Conservation (phyloP, 2,329 filamentous ascomycete genomes). For the Sporothrix schenckii region DNA sequence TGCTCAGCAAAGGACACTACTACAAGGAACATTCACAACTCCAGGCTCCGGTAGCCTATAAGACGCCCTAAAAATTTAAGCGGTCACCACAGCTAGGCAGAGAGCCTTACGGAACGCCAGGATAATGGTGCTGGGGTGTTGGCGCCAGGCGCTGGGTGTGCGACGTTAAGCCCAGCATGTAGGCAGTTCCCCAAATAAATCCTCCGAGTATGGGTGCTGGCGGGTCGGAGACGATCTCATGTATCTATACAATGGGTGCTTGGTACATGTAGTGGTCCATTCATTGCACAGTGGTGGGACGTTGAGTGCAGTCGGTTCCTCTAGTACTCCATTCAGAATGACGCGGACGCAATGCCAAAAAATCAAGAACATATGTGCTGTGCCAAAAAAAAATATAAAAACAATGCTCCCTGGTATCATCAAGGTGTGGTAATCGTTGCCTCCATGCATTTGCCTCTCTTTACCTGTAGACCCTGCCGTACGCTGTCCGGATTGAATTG, state of each 20-base stretch:
- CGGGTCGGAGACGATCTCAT: background rate
- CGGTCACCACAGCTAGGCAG: background rate
- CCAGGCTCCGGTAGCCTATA: background rate
- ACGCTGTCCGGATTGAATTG: background rate
- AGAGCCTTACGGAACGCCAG: no score
- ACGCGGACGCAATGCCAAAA: conserved; percentile 1
- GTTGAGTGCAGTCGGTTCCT: background rate
- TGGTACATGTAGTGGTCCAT: background rate
- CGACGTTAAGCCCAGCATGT: background rate
- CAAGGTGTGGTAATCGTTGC: conserved; percentile 15
- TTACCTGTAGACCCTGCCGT: background rate
- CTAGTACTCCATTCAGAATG: conserved; percentile 1
- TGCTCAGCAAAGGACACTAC: background rate
- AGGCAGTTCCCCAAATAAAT: background rate
- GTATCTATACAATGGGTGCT: conserved; percentile 15
- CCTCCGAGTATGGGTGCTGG: background rate
- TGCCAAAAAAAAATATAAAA: background rate
- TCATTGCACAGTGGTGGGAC: background rate
- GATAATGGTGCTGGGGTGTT: no score
- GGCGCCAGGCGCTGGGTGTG: background rate
- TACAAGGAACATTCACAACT: background rate
- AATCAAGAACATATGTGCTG: background rate
- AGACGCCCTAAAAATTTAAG: no score
- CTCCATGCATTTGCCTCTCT: background rate
- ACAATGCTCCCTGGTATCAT: conserved; percentile 17